These are phyloP conservation scores for Yamadazyma trypodendri DNA, from an alignment of 1,139 yeast species.

Conservation along the genomic window DNA sequence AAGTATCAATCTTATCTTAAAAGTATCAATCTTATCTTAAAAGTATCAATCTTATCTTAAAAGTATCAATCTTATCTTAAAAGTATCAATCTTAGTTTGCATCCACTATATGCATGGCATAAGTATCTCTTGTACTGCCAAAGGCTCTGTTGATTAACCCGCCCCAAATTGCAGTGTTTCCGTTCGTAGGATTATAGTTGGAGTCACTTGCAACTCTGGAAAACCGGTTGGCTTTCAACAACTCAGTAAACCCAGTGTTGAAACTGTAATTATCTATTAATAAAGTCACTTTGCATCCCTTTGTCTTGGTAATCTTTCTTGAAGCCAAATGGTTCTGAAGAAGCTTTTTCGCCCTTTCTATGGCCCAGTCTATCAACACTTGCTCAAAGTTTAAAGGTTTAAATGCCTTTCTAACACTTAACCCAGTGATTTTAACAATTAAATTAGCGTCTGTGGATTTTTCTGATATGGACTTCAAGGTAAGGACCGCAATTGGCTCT, in stretches of 20 bases:
- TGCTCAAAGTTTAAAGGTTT: constrained; percentile 59
- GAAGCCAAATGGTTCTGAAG: constrained; percentile 28
- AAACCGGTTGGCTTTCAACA: constrained; percentile 31
- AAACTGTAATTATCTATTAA: constrained; percentile 50
- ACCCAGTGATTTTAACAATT: constrained; percentile 51
- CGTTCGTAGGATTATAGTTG: constrained; percentile 30
- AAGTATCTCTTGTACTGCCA: constrained; percentile 47
- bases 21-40: too few species aligned
- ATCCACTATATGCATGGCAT: constrained; percentile 37
- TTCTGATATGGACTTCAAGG: constrained; percentile 39
- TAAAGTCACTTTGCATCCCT: constrained; percentile 36
- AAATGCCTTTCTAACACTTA: constrained; percentile 67
- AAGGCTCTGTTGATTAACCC: constrained; percentile 28
- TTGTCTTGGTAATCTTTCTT: constrained; percentile 21
- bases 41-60: too few species aligned
- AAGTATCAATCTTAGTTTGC: too few species aligned
- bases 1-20: too few species aligned
- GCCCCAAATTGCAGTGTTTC: constrained; percentile 13
- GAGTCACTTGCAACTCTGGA: constrained; percentile 18
- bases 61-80: too few species aligned
- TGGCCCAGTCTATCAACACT: constrained; percentile 61
- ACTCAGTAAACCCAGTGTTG: constrained; percentile 37
- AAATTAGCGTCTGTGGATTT: constrained; percentile 36
- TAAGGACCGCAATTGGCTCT: constrained; percentile 63
- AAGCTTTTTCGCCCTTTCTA: constrained; percentile 46